Evolutionary conservation across 768 basidiomycete genomes (phyloP).

Genomic region (Lentinula lateritia): DNA sequence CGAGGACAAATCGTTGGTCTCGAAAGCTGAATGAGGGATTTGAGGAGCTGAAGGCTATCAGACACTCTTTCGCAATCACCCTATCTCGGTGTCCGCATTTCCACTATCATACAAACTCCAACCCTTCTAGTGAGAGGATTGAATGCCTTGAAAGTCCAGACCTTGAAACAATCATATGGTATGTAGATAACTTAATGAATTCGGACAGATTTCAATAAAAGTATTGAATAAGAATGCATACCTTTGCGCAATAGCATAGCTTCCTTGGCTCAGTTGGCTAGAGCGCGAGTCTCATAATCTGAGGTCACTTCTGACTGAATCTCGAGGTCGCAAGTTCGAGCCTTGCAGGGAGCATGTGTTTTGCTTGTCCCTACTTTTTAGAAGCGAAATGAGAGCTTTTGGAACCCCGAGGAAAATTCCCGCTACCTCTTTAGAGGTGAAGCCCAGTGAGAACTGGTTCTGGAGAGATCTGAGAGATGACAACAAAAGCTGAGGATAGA

Average conservation of each 20-base stretch:
- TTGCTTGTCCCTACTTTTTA: not conserved
- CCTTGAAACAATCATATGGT: not conserved
- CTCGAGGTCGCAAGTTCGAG: constrained; percentile 10
- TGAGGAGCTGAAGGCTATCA: constrained; percentile 60
- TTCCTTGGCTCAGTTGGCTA: constrained; percentile 8
- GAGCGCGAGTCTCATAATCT: constrained; percentile 9
- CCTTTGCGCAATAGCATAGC: not conserved
- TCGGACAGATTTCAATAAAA: too few relatives aligned
- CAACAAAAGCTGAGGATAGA: too few relatives aligned
- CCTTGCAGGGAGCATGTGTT: constrained; percentile 5
- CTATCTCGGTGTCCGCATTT: too few relatives aligned
- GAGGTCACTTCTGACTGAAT: too few relatives aligned
- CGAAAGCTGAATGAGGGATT: constrained; percentile 64
- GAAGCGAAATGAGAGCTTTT: too few relatives aligned
- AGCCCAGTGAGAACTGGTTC: too few relatives aligned
- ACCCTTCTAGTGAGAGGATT: too few relatives aligned
- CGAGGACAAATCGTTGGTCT: constrained; percentile 40
- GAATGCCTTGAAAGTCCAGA: too few relatives aligned
- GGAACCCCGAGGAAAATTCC: too few relatives aligned
- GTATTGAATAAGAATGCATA: not conserved
- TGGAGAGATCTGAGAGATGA: too few relatives aligned
- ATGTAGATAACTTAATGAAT: constrained; percentile 29
- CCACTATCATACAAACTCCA: too few relatives aligned
- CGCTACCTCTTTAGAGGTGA: too few relatives aligned
- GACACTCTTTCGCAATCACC: constrained; percentile 54